Evolutionary conservation across 1,139 yeast genomes (phyloP).

Genomic region (Saccharomyces hybrid): DNA sequence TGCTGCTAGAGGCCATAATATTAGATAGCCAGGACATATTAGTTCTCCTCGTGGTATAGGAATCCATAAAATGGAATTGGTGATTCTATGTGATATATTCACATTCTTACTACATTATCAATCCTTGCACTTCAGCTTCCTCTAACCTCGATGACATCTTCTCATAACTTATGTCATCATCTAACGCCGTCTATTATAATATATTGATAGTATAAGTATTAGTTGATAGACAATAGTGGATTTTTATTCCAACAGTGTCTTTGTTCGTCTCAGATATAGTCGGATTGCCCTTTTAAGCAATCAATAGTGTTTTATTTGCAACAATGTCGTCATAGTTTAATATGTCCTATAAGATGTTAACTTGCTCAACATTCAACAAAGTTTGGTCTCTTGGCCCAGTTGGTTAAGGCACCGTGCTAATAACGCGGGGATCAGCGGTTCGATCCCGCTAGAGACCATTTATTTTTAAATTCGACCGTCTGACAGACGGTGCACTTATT

Average conservation of each 20-base stretch:
- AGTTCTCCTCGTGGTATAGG: neutral
- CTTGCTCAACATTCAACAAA: neutral
- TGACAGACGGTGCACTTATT: too few relatives aligned
- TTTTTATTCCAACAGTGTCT: too few relatives aligned
- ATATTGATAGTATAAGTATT: too few relatives aligned
- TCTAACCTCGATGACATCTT: neutral
- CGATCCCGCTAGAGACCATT: conserved; percentile 28
- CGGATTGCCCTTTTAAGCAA: too few relatives aligned
- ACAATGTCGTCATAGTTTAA: too few relatives aligned
- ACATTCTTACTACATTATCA: neutral
- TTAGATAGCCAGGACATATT: neutral
- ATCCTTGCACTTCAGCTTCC: neutral
- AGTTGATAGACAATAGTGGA: neutral
- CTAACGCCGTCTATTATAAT: too few relatives aligned
- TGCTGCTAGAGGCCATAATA: neutral
- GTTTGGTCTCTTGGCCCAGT: conserved; percentile 26
- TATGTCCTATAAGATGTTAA: too few relatives aligned
- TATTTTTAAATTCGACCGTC: neutral
- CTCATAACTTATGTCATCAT: too few relatives aligned
- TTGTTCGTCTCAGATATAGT: too few relatives aligned
- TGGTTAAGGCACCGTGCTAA: conserved; percentile 29
- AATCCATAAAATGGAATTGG: neutral
- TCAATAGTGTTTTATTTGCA: too few relatives aligned
- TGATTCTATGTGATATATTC: neutral
- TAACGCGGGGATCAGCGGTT: conserved; percentile 29